Base-by-base conservation (phyloP, 2,329 filamentous ascomycete genomes). In the Fusarium abutilonis region DNA sequence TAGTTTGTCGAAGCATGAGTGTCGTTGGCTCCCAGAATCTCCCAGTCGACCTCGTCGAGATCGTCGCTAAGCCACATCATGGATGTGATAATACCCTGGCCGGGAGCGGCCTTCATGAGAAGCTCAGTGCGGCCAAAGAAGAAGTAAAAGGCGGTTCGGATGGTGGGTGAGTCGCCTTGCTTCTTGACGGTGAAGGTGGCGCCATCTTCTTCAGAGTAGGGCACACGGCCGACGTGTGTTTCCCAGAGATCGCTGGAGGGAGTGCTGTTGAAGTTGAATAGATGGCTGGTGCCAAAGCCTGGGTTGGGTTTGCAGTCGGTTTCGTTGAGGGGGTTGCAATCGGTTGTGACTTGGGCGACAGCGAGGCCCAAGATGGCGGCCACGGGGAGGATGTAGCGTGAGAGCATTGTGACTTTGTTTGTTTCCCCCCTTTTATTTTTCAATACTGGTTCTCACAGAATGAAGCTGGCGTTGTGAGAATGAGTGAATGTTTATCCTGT, bases 41-140 rank as follows among this genome's bases (percentile, higher is more conserved):
- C 91, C 86, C 91, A 94, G 72, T 97, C 93, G 36, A 96, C 88
- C 77, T 96, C 92, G 73, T 96, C 93, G 13, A 94, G 82, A 68
- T 93, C 89, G 67, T 95, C 89, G 46, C 90, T 94, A 65, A 95
- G 83, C 75, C 94, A 83, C 73, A 96, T 93, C 71, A 96, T 88
- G 60, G 90, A 87, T 70, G 88, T 92, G 68, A 97, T 86, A 62
- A 97, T 88, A 47, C 93, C 93, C 8, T 78, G 79, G 15, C 93
- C 93, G 1, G 81, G 78, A 1, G 93, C 88, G 4, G 90, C 90
- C 78, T 92, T 91, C 80, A 96, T 85, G 66, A 86, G 82, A 55
- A 94, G 83, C 76, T 95, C 91, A 52, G 92, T 87, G 58, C 88
- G 86, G 50, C 92, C 92, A 66, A 90, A 94, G 80, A 96, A 93